phyloP scores from a whole-genome alignment of 164 flowering plant species.

The Magnolia changhungtana region DNA sequence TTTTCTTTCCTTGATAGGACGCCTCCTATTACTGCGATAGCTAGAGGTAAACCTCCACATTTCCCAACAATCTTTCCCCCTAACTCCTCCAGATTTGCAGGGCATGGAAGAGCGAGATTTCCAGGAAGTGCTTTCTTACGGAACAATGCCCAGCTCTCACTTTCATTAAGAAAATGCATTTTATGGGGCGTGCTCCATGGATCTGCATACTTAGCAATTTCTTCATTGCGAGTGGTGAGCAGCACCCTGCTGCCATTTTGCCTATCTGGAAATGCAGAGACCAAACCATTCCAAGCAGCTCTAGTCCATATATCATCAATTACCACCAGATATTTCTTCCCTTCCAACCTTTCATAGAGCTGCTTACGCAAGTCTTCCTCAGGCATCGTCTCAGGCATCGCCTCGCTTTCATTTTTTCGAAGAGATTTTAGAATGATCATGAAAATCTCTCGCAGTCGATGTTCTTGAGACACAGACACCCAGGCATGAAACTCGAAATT shows the following conservation, averaged over 20 bases:
- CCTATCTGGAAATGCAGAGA: conserved; percentile 34
- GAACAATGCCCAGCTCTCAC: not conserved
- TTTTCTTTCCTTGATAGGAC: not conserved
- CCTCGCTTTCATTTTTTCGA: not conserved
- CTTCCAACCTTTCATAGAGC: conserved; percentile 31
- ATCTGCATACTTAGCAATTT: conserved; percentile 20
- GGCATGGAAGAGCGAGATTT: not conserved
- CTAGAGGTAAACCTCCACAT: not conserved
- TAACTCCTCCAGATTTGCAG: not conserved
- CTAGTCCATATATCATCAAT: conserved; percentile 51
- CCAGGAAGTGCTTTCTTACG: not conserved
- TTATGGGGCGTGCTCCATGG: not conserved
- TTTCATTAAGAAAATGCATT: not conserved
- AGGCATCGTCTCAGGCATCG: conserved; percentile 19
- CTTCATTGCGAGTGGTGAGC: conserved; percentile 36
- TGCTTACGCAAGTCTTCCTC: conserved; percentile 32
- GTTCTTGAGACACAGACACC: conserved; percentile 35
- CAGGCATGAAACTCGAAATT: not conserved
- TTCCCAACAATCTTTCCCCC: not conserved
- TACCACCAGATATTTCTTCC: conserved; percentile 44
- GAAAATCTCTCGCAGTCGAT: conserved; percentile 11
- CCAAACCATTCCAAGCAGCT: conserved; percentile 37
- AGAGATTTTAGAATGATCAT: not conserved
- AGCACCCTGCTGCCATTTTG: conserved; percentile 33
- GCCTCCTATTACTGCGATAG: not conserved